Base-by-base conservation (phyloP, 106 monocot species). In the Alisma plantagoaquatica region DNA sequence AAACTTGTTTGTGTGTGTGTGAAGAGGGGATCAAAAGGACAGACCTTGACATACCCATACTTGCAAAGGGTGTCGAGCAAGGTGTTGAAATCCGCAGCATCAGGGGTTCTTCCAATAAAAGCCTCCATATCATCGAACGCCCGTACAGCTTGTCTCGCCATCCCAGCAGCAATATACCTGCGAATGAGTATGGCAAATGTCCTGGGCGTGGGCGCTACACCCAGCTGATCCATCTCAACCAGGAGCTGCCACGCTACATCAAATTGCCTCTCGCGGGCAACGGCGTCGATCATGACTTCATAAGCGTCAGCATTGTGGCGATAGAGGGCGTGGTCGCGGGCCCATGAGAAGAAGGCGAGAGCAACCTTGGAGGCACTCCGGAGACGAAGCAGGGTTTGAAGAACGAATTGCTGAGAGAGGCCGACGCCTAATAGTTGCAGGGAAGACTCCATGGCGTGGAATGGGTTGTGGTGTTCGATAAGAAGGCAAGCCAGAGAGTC, bases 91-190 rank as follows among this genome's bases (percentile, higher is more conserved):
- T 89, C 89, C 45, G 24, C 65, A 9, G 26, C 56, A 29, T 66
- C 28, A 1, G 81, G 52, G 19, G 72, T 70, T 63, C 84, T 70
- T 32, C 84, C 89, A 23, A 98, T 55, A 43, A 98, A 89, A 29
- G 84, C 84, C 73, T 89, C 89, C 89, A 89, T 89, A 41, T 89
- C 96, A 27, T 98, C 84, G 46, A 89, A 98, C 3, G 89, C 69
- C 55, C 82, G 27, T 1, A 98, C 32, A 0, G 96, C 96, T 66
- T 84, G 78, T 35, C 83, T 61, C 7, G 88, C 76, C 44, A 96
- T 33, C 38, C 89, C 89, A 1, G 89, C 96, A 3, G 89, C 88
- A 12, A 85, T 42, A 47, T 71, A 70, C 57, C 96, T 62, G 38
- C 96, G 54, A 7, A 85, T 65, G 33, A 98, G 54, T 20, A 84